Conservation (phyloP, 805 yeast genomes). For the Scheffersomyces stipitis region DNA sequence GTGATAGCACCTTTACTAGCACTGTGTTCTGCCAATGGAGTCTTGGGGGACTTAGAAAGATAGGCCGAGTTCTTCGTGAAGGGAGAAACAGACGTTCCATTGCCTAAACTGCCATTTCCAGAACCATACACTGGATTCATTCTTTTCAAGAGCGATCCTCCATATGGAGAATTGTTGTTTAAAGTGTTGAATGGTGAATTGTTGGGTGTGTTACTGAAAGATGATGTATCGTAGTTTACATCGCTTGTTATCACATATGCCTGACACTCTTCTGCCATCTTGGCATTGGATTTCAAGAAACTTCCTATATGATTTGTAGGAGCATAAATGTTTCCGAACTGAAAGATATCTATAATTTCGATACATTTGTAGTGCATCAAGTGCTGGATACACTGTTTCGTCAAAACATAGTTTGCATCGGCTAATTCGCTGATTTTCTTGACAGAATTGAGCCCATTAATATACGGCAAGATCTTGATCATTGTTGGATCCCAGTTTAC, state of each 20-base stretch:
- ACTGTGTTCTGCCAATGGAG: constrained; percentile 2
- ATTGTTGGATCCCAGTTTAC: constrained; percentile 97
- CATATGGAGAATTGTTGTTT: constrained; percentile 3
- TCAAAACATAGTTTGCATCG: constrained; percentile 73
- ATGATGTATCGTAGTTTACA: background rate
- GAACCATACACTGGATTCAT: constrained; percentile 1
- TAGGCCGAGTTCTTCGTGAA: constrained; percentile 4
- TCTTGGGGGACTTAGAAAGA: constrained; percentile 5
- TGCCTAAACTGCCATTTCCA: constrained; percentile 7
- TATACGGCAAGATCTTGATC: constrained; percentile 80
- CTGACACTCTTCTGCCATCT: constrained; percentile 79
- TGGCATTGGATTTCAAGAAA: constrained; percentile 57
- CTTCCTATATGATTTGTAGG: constrained; percentile 75
- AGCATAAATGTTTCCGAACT: constrained; percentile 84
- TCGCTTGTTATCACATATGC: constrained; percentile 63
- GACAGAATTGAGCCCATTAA: constrained; percentile 86
- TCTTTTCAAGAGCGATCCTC: constrained; percentile 5
- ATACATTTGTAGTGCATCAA: constrained; percentile 87
- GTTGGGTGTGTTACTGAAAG: background rate
- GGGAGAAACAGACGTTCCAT: constrained; percentile 9
- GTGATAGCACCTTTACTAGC: constrained; percentile 1
- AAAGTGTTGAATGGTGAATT: background rate
- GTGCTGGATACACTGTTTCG: constrained; percentile 87
- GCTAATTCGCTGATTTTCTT: constrained; percentile 74
- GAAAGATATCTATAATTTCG: constrained; percentile 81